Percentiles rank a stretch among this genome's conserved stretches.
Evolutionary conservation across 306 rosid species (phyloP).

Genomic region (Quercus parvula): DNA sequence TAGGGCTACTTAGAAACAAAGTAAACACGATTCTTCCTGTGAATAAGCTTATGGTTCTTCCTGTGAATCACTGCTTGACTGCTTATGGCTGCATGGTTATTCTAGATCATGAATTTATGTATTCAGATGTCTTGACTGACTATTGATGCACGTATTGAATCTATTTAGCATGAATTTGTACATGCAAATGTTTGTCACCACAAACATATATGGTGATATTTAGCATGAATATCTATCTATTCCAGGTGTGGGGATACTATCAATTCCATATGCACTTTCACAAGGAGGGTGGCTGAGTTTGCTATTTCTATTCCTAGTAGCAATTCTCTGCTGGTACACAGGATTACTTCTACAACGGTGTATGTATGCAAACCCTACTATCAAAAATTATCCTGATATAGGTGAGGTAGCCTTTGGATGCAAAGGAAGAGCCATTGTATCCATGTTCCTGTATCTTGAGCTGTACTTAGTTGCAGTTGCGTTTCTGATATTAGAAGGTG

Average conservation of each 20-base stretch:
- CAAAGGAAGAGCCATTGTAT: conserved; percentile 44
- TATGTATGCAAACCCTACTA: conserved; percentile 35
- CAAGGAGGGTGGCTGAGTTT: conserved; percentile 81
- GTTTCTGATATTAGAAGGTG: conserved; percentile 70
- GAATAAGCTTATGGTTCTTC: too few species aligned
- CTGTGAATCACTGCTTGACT: not conserved
- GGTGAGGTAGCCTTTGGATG: conserved; percentile 58
- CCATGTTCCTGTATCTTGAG: conserved; percentile 46
- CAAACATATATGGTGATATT: not conserved
- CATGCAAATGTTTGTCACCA: not conserved
- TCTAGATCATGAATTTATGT: not conserved
- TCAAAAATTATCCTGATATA: conserved; percentile 60
- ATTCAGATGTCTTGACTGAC: not conserved
- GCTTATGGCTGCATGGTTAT: not conserved
- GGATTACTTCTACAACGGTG: conserved; percentile 58
- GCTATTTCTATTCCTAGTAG: conserved; percentile 38
- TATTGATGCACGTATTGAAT: not conserved
- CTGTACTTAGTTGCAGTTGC: conserved; percentile 50
- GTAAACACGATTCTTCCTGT: too few species aligned
- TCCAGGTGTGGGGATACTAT: conserved; percentile 69
- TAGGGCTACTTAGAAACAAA: too few species aligned
- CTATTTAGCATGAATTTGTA: not conserved
- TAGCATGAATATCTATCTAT: not conserved
- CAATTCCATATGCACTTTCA: conserved; percentile 72
- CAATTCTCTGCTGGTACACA: conserved; percentile 59